Conservation (phyloP, 2,329 filamentous ascomycete species). For the Colletotrichum aenigma region DNA sequence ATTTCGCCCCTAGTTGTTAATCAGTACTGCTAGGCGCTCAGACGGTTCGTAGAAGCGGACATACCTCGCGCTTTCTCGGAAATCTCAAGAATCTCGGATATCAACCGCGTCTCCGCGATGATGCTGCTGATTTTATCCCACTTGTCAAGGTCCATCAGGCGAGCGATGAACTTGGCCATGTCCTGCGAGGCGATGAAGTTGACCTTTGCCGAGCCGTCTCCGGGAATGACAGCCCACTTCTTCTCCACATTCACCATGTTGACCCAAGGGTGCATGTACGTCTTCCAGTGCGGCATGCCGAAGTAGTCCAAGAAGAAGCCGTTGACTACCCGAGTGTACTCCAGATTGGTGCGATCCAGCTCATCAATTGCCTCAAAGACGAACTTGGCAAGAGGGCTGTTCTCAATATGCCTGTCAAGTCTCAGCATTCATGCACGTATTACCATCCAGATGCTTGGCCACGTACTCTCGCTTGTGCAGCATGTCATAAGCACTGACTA, state of each 20-base stretch:
- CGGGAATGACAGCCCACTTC: constrained; percentile 12
- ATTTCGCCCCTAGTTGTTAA: not conserved
- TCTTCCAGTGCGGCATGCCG: constrained; percentile 27
- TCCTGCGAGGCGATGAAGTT: constrained; percentile 10
- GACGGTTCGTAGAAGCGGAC: not conserved
- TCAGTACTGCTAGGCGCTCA: not conserved
- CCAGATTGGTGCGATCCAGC: constrained; percentile 6
- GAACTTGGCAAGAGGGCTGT: constrained; percentile 23
- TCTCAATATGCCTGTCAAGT: constrained; percentile 14
- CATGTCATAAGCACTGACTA: constrained; percentile 45
- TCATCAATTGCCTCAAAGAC: constrained; percentile 25
- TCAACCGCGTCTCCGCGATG: constrained; percentile 38
- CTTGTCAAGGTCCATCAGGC: constrained; percentile 36
- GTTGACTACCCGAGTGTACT: constrained; percentile 25
- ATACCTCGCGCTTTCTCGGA: constrained; percentile 29
- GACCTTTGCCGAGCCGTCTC: constrained; percentile 3
- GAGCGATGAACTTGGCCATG: constrained; percentile 36
- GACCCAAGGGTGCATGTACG: constrained; percentile 32
- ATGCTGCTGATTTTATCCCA: constrained; percentile 41
- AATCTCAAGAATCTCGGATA: constrained; percentile 37
- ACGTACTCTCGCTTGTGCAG: constrained; percentile 24
- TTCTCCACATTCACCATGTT: constrained; percentile 7
- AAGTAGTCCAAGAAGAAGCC: constrained; percentile 33
- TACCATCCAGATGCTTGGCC: accelerated
- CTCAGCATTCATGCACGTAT: not conserved